Evolutionary conservation across 2,329 filamentous ascomycete genomes (phyloP).

Genomic region (Cladosporium velox): DNA sequence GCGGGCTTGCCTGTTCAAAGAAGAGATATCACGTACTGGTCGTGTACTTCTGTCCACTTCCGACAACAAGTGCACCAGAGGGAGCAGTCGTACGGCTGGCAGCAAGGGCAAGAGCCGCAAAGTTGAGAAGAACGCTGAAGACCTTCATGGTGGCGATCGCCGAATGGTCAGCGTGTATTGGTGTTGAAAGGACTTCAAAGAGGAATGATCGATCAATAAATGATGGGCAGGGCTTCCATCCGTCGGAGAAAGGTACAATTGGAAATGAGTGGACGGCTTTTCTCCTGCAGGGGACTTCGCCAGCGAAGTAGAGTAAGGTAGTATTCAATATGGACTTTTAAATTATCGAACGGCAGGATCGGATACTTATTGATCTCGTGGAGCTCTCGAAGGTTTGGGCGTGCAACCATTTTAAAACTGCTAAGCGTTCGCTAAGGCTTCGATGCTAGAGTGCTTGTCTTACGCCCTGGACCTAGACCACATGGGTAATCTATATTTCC

Average conservation of each 20-base stretch:
- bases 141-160: neutral
- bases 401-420: neutral
- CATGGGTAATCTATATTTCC: neutral
- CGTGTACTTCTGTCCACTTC: constrained; percentile 45
- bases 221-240: neutral
- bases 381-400: neutral
- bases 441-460: neutral
- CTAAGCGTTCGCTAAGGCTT: neutral
- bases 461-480: neutral
- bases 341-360: neutral
- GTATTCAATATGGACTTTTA: neutral
- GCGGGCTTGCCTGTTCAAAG: too few relatives aligned
- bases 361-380: neutral
- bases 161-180: neutral
- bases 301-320: neutral
- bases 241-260: neutral
- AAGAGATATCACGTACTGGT: constrained; percentile 39
- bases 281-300: neutral
- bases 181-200: neutral
- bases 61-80: constrained; percentile 54
- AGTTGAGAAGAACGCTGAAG: neutral
- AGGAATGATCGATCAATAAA: neutral
- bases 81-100: constrained; percentile 50
- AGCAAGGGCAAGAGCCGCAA: constrained; percentile 22
- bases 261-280: neutral